phyloP scores from a whole-genome alignment of 176 grass and related monocot species.

The Aegilops sharonensis region DNA sequence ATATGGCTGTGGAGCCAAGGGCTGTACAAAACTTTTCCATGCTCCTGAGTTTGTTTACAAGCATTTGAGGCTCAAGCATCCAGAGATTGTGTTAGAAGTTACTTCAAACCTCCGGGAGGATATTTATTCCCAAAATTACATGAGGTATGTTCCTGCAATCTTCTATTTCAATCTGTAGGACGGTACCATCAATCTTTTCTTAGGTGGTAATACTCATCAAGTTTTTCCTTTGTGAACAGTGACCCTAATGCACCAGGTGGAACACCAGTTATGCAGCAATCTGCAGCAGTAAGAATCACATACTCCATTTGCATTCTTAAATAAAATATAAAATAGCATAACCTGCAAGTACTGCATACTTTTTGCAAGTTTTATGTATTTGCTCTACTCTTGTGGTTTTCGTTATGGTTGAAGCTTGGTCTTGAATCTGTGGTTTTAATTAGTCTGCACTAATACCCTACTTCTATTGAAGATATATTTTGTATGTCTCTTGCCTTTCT shows the following conservation, averaged over 20 bases:
- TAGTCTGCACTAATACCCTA: neutral
- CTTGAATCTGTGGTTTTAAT: neutral
- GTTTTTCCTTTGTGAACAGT: slow-evolving; percentile 48
- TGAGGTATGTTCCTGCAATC: slow-evolving; percentile 64
- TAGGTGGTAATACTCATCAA: slow-evolving; percentile 15
- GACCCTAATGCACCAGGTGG: slow-evolving; percentile 96
- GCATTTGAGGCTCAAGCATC: slow-evolving; percentile 97
- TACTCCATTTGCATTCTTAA: neutral
- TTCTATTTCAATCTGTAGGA: slow-evolving; percentile 18
- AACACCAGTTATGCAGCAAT: slow-evolving; percentile 95
- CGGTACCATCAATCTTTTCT: neutral
- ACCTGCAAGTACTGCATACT: neutral
- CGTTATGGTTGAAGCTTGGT: neutral
- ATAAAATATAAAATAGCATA: slow-evolving; percentile 1
- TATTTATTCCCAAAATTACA: slow-evolving; percentile 95
- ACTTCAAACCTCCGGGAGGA: slow-evolving; percentile 95
- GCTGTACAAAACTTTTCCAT: slow-evolving; percentile 98
- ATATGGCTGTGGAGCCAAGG: slow-evolving; percentile 97
- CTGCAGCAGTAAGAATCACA: slow-evolving; percentile 61
- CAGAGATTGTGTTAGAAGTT: slow-evolving; percentile 82
- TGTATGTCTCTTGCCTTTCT: neutral
- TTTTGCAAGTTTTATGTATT: too few relatives aligned
- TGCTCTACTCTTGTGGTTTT: neutral
- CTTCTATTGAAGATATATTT: slow-evolving; percentile 1
- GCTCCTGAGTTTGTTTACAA: slow-evolving; percentile 98